These are phyloP conservation scores for Cylindrotheca fusiformis DNA, from an alignment of 108 stramenopile species.

Conservation along the genomic window DNA sequence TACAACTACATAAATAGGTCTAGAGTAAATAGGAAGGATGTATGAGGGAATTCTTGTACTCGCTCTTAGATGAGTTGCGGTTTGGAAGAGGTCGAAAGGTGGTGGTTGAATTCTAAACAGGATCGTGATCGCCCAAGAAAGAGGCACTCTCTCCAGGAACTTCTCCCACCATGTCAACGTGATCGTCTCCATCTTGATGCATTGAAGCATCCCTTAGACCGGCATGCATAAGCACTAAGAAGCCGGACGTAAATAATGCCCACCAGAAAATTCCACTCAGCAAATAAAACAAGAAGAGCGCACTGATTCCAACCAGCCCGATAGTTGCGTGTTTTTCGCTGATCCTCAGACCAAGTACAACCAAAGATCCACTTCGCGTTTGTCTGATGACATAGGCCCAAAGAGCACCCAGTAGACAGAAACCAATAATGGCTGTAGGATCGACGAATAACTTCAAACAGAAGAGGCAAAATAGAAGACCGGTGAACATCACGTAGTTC, in stretches of 20 bases:
- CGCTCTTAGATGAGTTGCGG: too few species aligned
- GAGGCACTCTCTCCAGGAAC: constrained; percentile 28
- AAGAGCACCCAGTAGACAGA: constrained; percentile 65
- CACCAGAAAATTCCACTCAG: constrained; percentile 82
- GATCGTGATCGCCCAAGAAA: constrained; percentile 15
- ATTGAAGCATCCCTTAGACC: constrained; percentile 80
- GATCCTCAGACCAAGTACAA: constrained; percentile 51
- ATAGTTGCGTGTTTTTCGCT: constrained; percentile 79
- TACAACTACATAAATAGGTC: too few species aligned
- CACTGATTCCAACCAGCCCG: constrained; percentile 63
- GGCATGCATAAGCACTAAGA: constrained; percentile 69
- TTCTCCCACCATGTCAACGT: constrained; percentile 83
- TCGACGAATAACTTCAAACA: constrained; percentile 70
- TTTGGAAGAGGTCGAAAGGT: too few species aligned
- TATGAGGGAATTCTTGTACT: too few species aligned
- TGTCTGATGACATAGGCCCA: constrained; percentile 77
- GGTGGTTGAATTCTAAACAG: neutral
- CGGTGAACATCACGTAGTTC: constrained; percentile 75
- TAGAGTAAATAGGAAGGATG: too few species aligned
- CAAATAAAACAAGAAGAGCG: constrained; percentile 59
- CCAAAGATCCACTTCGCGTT: constrained; percentile 49
- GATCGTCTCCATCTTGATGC: constrained; percentile 89
- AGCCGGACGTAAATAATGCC: constrained; percentile 75
- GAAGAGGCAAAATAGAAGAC: constrained; percentile 57
- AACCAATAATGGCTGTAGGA: constrained; percentile 73